Evolutionary conservation across 2,329 filamentous ascomycete genomes (phyloP), one percentile per base, ranked within the genome.

Genomic region (Verticillium tricorpus): DNA sequence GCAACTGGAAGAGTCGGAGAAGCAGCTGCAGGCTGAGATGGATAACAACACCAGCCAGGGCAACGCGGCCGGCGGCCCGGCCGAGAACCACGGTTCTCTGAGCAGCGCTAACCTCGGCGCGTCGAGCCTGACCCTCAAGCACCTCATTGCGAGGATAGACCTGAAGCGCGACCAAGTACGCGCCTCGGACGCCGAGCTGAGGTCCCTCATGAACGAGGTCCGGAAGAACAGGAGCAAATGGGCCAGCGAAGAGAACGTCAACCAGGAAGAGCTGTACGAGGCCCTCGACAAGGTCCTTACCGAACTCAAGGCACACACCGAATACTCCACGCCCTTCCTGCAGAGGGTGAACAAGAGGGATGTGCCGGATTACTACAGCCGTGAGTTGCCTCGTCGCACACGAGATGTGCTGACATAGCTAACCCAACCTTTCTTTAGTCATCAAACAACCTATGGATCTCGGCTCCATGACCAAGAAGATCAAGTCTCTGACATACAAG

Each of bases 381-480:
- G 95, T 90, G 87, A 89, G 87, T 77, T 67, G 60, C 45, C 22
- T 40, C 15, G 19, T 19, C 19, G 9, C n/a, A 12, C 40, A 50
- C 54, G 32, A 60, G 35, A 57, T 52, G 40, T 56, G 25, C 9
- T 35, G 31, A 32, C 60, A 56, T 63, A 54, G 59, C 69, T 73
- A 67, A 76, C 67, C 58, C 45, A 1, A 37, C 59, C 59, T 56
- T 60, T 40, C n/a, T 59, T 81, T 71, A 93, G 89, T 92, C 67
- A 97, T 98, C 77, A 97, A 96, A 77, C 90, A 93, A 56, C 95
- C 95, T 2, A 99, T 99, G 95, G 95, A 99, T 73, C 87, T 99
- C 62, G 95, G 95, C 40, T 89, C 89, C 57, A 98, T 99, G 93
- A 97, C 96, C 65, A 99, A 99, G 80, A 99, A 98, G 79, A 86